Evolutionary conservation across 352 stramenopile species (phyloP).

Genomic region (Phytophthora capsici): DNA sequence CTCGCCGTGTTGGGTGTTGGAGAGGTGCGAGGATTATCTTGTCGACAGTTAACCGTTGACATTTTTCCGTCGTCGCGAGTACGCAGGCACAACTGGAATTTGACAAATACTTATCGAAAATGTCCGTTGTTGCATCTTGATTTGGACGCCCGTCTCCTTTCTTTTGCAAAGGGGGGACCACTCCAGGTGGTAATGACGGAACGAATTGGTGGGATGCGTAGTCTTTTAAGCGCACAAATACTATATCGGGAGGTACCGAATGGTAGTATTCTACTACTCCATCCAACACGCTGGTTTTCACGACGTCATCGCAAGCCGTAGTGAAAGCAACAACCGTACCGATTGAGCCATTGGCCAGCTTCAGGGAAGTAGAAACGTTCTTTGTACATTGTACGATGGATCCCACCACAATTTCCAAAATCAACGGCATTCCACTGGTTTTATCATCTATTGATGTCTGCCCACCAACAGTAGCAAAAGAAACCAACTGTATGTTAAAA

Average conservation of each 20-base stretch:
- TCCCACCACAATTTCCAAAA: background rate
- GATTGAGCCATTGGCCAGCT: conserved; percentile 12
- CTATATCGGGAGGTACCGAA: background rate
- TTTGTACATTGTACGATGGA: conserved; percentile 3
- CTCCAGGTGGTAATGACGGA: background rate
- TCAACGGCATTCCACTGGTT: background rate
- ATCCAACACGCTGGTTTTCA: background rate
- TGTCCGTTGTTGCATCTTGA: too few species aligned
- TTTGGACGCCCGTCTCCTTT: too few species aligned
- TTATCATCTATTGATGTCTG: too few species aligned
- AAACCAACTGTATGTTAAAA: too few species aligned
- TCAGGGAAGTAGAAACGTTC: conserved; percentile 5
- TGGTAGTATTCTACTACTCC: conserved; percentile 2
- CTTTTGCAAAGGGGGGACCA: background rate
- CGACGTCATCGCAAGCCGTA: background rate
- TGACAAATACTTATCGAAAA: too few species aligned
- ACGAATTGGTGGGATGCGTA: background rate
- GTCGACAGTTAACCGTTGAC: too few species aligned
- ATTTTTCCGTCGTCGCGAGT: too few species aligned
- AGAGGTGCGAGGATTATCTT: too few species aligned
- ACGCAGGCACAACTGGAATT: too few species aligned
- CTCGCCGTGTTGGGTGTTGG: too few species aligned
- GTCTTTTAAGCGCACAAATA: background rate
- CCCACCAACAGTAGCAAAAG: too few species aligned
- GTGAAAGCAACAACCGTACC: too few species aligned